Evolutionary conservation across 2,329 filamentous ascomycete species (phyloP).

Genomic region (Colletotrichum theobromicola): DNA sequence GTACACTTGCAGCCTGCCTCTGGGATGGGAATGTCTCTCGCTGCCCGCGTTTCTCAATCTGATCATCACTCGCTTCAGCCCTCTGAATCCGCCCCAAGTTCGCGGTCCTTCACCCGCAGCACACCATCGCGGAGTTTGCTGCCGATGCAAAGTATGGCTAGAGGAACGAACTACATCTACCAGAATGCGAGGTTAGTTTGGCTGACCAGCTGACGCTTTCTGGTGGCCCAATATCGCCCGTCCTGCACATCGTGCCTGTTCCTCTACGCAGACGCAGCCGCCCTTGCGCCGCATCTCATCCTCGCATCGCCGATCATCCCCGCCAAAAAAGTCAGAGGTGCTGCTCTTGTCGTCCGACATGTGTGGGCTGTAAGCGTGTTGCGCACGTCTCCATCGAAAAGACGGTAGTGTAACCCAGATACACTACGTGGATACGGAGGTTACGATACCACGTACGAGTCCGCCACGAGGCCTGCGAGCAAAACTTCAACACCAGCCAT

Average conservation of each 20-base stretch:
- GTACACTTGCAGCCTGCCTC: background rate
- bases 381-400: background rate
- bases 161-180: background rate
- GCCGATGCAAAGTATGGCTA: background rate
- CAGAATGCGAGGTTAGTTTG: constrained; percentile 14
- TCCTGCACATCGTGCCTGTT: background rate
- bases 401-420: background rate
- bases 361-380: background rate
- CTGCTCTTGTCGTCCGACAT: constrained; percentile 3
- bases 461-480: background rate
- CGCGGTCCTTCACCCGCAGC: background rate
- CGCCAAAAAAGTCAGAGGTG: background rate
- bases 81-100: constrained; percentile 4
- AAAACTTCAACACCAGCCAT: background rate
- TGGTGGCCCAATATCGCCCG: background rate
- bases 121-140: background rate
- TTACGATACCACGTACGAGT: background rate
- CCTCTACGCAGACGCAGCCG: background rate
- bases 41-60: constrained; percentile 3
- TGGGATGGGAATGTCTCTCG: background rate
- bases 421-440: background rate
- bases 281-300: background rate
- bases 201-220: background rate
- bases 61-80: constrained; percentile 18
- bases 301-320: background rate